A percentile compares a stretch with the other conserved stretches of the same genome.
These are phyloP conservation scores for Tritrichomonas foetus DNA, from an alignment of 208 protist genomes.

Conservation along the genomic window DNA sequence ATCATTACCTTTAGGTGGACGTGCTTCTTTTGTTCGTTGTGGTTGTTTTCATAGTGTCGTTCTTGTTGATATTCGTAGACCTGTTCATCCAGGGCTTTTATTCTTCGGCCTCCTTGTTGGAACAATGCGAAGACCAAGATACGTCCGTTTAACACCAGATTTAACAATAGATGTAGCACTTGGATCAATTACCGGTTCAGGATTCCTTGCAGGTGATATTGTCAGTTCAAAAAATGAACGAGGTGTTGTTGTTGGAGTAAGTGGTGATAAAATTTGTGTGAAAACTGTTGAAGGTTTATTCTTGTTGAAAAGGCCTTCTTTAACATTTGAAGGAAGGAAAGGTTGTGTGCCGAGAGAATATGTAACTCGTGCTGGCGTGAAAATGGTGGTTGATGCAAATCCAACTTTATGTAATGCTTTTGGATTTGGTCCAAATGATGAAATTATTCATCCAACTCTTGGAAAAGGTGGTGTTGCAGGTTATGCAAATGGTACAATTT, in stretches of 20 bases:
- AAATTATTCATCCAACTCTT: not conserved
- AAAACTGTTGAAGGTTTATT: not conserved
- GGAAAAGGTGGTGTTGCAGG: not conserved
- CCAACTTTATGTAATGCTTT: not conserved
- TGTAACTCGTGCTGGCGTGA: not conserved
- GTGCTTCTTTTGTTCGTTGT: not conserved
- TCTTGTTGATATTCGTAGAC: not conserved
- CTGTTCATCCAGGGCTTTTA: conserved; percentile 21
- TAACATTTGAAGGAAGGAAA: not conserved
- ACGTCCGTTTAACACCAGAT: not conserved
- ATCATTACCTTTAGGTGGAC: not conserved
- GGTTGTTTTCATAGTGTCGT: conserved; percentile 25
- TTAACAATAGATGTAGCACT: not conserved
- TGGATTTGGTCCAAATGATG: not conserved
- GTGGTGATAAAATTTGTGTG: not conserved
- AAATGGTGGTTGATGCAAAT: not conserved
- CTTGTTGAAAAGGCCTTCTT: not conserved
- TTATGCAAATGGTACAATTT: not conserved
- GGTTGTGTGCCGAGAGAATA: not conserved
- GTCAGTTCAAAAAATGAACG: not conserved
- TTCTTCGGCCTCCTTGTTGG: not conserved
- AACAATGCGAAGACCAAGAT: not conserved
- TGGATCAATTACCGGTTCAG: not conserved
- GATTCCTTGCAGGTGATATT: not conserved
- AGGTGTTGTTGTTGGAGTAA: not conserved